phyloP scores from a whole-genome alignment of 2,329 filamentous ascomycete species.

The Lomentospora prolificans region DNA sequence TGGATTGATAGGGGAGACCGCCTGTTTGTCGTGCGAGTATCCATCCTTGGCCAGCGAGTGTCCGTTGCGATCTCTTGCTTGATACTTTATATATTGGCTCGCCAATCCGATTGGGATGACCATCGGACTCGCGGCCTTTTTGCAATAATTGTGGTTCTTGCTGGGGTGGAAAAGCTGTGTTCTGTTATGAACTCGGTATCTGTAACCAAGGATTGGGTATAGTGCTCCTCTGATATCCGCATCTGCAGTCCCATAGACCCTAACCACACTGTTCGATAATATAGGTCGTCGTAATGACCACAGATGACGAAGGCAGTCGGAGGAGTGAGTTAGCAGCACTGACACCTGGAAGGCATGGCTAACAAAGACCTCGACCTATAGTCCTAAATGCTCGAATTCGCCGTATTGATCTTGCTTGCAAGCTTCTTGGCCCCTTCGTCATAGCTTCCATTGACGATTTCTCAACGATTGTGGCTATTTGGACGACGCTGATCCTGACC shows the following conservation, averaged over 20 bases:
- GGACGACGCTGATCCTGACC: constrained; percentile 39
- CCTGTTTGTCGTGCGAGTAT: constrained; percentile 37
- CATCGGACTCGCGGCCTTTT: constrained; percentile 18
- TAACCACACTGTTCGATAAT: neutral
- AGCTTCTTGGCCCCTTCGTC: constrained; percentile 45
- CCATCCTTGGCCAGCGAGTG: constrained; percentile 31
- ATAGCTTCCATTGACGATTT: constrained; percentile 40
- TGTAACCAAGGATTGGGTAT: constrained; percentile 62
- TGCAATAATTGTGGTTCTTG: constrained; percentile 35
- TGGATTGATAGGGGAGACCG: constrained; percentile 48
- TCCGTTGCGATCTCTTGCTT: constrained; percentile 37
- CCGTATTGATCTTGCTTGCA: constrained; percentile 52
- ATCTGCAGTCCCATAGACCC: neutral
- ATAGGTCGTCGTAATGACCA: constrained; percentile 30
- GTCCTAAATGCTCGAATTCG: constrained; percentile 49
- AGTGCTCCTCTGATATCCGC: neutral
- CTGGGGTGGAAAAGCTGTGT: constrained; percentile 59
- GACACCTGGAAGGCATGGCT: no score
- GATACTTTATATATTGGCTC: constrained; percentile 23
- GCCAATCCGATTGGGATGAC: constrained; percentile 6
- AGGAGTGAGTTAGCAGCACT: no score
- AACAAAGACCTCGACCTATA: constrained; percentile 8
- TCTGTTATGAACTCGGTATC: constrained; percentile 57
- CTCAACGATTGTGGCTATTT: constrained; percentile 39
- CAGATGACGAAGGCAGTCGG: constrained; percentile 3